Evolutionary conservation across 768 basidiomycete species (phyloP), one percentile per base, ranked within the genome.

Genomic region (Gelatoporia subvermispora): DNA sequence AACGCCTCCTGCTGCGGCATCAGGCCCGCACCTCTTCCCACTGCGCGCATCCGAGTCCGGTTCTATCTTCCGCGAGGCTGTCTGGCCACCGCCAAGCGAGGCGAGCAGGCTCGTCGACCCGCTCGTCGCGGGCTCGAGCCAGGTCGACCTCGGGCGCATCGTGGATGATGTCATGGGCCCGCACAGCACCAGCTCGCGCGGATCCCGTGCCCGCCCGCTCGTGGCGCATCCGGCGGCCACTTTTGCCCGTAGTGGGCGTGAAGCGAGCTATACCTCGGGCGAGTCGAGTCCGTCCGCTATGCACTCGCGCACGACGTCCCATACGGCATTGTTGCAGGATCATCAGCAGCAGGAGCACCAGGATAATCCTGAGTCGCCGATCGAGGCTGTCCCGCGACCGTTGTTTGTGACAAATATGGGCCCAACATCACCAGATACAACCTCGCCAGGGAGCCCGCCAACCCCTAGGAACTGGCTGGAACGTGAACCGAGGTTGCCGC

Each of bases 161-260:
- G 58, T 63, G 11, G 60, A 60, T 36, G 58, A 63, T 44, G 60
- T 65, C 41, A 65, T 65, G 64, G 62, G 62, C 13, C 54, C 54
- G 16, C 25, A 35, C 48, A 24, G 45, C 10, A 13, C 38, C 24
- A 40, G 11, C 17, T 25, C 28, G 23, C 28, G 18, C 21, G 24
- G 43, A 21, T 35, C 38, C 22, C 43, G 18, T 31, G 18, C 9
- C n/a, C 17, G 18, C 18, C 51, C 16, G 18, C 31, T 24, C 16
- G 25, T 21, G 15, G 45, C 52, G 41, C 24, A 42, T 51, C 4
- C 22, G 8, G 9, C 41, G 4, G 9, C 20, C 22, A 16, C 20
- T 4, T 34, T 16, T n/a, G 4, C 25, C 40, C 35, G 44, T 3
- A 11, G 20, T 3, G 16, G 28, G 28, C 21, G 38, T 16, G 37